Evolutionary conservation across 2,329 filamentous ascomycete genomes (phyloP).

Genomic region (Aspergillus chevalieri): DNA sequence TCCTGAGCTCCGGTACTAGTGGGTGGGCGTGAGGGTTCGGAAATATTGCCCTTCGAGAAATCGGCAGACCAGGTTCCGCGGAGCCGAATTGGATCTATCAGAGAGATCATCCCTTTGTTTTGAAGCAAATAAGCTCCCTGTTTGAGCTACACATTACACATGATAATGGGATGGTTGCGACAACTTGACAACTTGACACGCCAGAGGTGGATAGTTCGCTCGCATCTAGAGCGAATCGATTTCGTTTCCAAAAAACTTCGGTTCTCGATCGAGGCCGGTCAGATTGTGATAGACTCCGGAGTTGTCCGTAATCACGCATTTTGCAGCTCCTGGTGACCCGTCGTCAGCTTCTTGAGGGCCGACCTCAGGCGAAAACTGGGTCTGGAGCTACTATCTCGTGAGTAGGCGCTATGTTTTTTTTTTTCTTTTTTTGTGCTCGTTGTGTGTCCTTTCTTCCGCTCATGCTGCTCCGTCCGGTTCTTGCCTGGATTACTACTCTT

Average conservation of each 20-base stretch:
- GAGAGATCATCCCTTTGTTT: slow-evolving; percentile 1
- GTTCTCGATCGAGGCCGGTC: background rate
- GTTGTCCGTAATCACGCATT: background rate
- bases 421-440: background rate
- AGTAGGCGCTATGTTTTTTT: background rate
- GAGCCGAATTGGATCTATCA: slow-evolving; percentile 10
- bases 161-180: too few relatives aligned
- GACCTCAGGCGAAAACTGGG: background rate
- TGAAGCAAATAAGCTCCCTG: slow-evolving; percentile 7
- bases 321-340: too few relatives aligned
- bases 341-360: background rate
- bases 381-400: background rate
- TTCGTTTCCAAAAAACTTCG: too few relatives aligned
- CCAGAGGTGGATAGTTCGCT: too few relatives aligned
- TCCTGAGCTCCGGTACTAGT: too few relatives aligned
- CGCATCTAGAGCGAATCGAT: too few relatives aligned
- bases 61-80: slow-evolving; percentile 13
- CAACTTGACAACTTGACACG: too few relatives aligned
- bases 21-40: background rate
- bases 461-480: background rate
- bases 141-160: background rate
- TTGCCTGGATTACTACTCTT: background rate
- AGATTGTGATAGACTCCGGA: background rate
- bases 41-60: slow-evolving; percentile 6
- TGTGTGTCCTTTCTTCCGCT: background rate